Base-by-base conservation (phyloP, 371 early-diverging fungal genomes). In the Nematocida homosporus region DNA sequence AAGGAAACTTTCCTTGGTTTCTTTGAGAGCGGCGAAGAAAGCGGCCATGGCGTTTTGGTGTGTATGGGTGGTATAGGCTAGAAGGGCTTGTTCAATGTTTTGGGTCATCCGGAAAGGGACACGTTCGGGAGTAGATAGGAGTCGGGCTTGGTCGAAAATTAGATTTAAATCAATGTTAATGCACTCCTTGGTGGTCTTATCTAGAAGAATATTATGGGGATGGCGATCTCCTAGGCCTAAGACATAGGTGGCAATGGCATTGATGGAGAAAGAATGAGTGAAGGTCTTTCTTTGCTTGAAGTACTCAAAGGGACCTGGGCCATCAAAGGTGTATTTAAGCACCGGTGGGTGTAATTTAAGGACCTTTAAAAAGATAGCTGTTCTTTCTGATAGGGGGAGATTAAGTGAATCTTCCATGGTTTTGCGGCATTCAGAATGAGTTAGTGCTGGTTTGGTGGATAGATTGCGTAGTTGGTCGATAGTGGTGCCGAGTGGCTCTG, bases 141-240 rank as follows among this genome's bases (percentile, higher is more conserved):
- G 25, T n/a, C 35, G 41, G n/a, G 77, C 77, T 83, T 89, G 90
- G 86, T 96, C 97, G 77, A 96, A 96, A 83, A 95, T 94, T 79
- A 94, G 95, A 40, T 95, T 95, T 83, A 95, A 93, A 83, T 96
- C 97, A 78, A 96, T 94, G 69, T 96, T 95, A n/a, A 94, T 89
- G 6, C 94, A 89, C 80, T 93, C 93, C 79, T 94, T 94, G 1
- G 92, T 89, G 40, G 86, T 87, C 27, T 90, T 86, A 76, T 95
- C 92, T 65, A 96, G 81, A 92, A 96, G 93, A 54, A 96, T 86
- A 79, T 96, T 96, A 13, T 94, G 92, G 2, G 95, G 94, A 83
- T 96, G 97, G 13, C 97, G 86, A 82, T 96, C 97, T 5, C 97
- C 97, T 23, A 96, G 83, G 20, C 97, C 97, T 13, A 96, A 87